These are phyloP conservation scores for Neurospora sp. DNA, from an alignment of 495 filamentous ascomycete genomes.

Conservation along the genomic window DNA sequence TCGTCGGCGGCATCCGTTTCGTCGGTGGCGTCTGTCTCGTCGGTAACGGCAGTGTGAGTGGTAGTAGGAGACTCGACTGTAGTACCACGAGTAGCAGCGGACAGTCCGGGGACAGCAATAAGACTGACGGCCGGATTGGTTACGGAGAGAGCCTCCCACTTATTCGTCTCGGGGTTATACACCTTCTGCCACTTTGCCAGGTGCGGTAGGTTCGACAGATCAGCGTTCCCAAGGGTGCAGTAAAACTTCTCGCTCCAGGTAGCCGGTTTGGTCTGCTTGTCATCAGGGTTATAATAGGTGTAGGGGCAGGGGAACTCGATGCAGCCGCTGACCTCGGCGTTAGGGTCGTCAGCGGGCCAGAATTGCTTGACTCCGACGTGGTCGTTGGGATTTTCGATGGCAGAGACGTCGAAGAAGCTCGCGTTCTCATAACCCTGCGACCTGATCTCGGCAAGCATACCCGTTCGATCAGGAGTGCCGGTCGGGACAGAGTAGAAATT, in stretches of 20 bases:
- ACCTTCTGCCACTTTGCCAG: background rate
- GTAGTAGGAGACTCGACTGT: background rate
- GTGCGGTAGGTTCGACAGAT: background rate
- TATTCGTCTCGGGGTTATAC: background rate
- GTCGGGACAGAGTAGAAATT: conserved; percentile 36
- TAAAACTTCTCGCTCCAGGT: conserved; percentile 27
- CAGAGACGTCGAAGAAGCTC: conserved; percentile 44
- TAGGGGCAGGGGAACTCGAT: conserved; percentile 34
- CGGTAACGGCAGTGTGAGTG: background rate
- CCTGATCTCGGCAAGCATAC: conserved; percentile 44
- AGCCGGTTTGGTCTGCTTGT: conserved; percentile 33
- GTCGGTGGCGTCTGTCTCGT: background rate
- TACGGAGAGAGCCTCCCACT: background rate
- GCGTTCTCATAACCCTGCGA: conserved; percentile 33
- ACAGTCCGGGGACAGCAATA: background rate
- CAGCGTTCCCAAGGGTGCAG: conserved; percentile 28
- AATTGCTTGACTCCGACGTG: conserved; percentile 34
- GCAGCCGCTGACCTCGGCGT: conserved; percentile 33
- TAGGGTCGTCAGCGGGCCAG: conserved; percentile 24
- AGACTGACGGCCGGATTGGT: background rate
- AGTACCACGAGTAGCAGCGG: background rate
- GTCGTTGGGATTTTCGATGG: conserved; percentile 42
- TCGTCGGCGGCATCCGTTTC: background rate
- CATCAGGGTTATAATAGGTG: conserved; percentile 40
- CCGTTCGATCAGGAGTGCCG: conserved; percentile 24